Evolutionary conservation across 805 yeast species (phyloP).

Genomic region (Huiozyma naganishii): DNA sequence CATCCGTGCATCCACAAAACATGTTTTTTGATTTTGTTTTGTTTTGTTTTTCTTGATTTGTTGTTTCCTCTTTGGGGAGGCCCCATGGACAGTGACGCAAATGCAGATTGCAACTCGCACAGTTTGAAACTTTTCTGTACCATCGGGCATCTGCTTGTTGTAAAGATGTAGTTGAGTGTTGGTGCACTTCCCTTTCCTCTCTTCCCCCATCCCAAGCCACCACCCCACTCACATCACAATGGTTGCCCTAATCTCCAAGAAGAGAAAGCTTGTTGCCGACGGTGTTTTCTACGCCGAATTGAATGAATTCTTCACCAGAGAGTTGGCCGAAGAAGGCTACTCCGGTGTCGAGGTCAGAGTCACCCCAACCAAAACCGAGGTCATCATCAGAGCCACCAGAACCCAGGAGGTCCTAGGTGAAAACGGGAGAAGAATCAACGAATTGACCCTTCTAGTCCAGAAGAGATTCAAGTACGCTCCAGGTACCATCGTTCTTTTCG

Average conservation of each 20-base stretch:
- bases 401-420: constrained; percentile 98
- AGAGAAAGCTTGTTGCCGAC: constrained; percentile 99
- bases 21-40: not conserved
- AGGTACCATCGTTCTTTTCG: constrained; percentile 88
- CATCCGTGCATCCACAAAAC: not conserved
- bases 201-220: too few relatives aligned
- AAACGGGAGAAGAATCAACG: constrained; percentile 99
- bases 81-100: not conserved
- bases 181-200: not conserved
- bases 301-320: constrained; percentile 99
- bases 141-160: not conserved
- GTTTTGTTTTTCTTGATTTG: not conserved
- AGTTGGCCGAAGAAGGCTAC: constrained; percentile 99
- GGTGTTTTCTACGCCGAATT: constrained; percentile 99
- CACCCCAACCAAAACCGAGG: constrained; percentile 96
- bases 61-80: not conserved
- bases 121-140: not conserved
- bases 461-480: constrained; percentile 97
- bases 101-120: not conserved
- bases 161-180: not conserved
- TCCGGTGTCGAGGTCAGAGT: constrained; percentile 99
- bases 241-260: constrained; percentile 70
- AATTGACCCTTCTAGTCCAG: constrained; percentile 92
- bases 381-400: constrained; percentile 97
- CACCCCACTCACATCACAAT: constrained; percentile 11